Base-by-base conservation (phyloP, 148 eudicot genomes). In the Amaranthus palmeri region DNA sequence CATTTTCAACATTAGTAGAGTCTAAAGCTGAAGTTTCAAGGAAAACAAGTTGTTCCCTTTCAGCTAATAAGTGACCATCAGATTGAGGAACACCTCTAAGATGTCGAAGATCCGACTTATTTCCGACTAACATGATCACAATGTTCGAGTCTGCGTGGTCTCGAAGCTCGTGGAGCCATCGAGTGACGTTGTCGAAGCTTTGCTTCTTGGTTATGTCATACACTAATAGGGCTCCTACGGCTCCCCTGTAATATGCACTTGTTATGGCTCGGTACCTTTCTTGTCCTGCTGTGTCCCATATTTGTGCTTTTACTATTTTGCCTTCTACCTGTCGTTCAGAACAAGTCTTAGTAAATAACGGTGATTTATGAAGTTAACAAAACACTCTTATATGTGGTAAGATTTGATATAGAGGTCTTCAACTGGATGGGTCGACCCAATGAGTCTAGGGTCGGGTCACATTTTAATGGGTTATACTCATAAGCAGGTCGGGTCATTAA, bases 181-280 rank as follows among this genome's bases (percentile, higher is more conserved):
- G 72, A 10, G 61, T 74, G 63, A 88, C 88, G 41, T 85, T 90
- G 10, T 90, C 93, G 36, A 86, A 90, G 5, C 93, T 86, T 69
- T 82, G 91, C 41, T 66, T 79, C 76, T 89, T 89, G 57, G 93
- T 87, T 48, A 87, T 80, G 86, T 89, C 79, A 12, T 76, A 76
- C 17, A 76, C 79, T 15, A 76, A 48, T 0, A 77, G 72, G 54
- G 80, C 75, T 10, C 95, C 96, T 5, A 84, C 88, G 3, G 96
- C 93, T n/a, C 96, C 93, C 70, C 96, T 81, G 70, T 90, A 90
- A 65, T 90, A 88, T 10, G 96, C 96, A 57, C 91, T 88, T 25
- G 96, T 90, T 72, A 90, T 90, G 57, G 96, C 96, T 73, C 96
- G 78, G 74, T 88, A 90, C 76, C 92, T 77, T 65, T 88, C 96